A percentile compares a stretch with the other conserved stretches of the same genome.
Evolutionary conservation across 1,139 yeast species (phyloP).

Genomic region (Scheffersomyces insectosa): DNA sequence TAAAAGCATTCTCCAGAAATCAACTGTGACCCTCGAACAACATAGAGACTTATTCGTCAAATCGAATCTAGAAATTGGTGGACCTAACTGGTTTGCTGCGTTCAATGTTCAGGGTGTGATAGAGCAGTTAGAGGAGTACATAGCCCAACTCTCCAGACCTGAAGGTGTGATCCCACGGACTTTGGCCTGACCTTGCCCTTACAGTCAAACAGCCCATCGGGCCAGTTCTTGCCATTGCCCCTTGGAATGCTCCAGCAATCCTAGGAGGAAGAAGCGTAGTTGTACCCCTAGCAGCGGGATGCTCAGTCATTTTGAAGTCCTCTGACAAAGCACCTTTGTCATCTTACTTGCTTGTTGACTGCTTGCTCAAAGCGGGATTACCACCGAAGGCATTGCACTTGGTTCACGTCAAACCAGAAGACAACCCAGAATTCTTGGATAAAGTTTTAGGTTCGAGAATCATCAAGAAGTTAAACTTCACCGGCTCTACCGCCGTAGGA

Average conservation of each 20-base stretch:
- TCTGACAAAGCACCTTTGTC: constrained; percentile 34
- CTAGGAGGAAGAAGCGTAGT: constrained; percentile 37
- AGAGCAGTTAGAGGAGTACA: constrained; percentile 26
- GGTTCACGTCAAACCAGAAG: constrained; percentile 30
- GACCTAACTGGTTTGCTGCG: constrained; percentile 37
- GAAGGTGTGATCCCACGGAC: constrained; percentile 22
- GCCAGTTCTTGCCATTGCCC: constrained; percentile 44
- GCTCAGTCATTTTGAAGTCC: constrained; percentile 40
- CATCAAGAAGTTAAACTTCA: constrained; percentile 40
- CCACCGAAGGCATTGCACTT: constrained; percentile 36
- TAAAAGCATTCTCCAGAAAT: constrained; percentile 19
- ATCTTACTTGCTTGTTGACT: constrained; percentile 30
- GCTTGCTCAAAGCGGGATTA: constrained; percentile 40
- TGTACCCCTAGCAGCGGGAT: constrained; percentile 52
- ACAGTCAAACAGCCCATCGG: constrained; percentile 38
- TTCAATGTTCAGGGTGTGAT: constrained; percentile 31
- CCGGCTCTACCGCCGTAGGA: constrained; percentile 46
- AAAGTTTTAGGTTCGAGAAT: constrained; percentile 23
- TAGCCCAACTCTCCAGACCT: constrained; percentile 17
- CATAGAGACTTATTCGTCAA: constrained; percentile 17
- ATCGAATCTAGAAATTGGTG: constrained; percentile 37
- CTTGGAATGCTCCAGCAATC: constrained; percentile 53
- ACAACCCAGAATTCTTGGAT: constrained; percentile 24
- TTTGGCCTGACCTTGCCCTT: constrained; percentile 1
- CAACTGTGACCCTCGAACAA: constrained; percentile 14